Base-by-base conservation (phyloP, 371 early-diverging fungal genomes). In the Entomophthora muscae region DNA sequence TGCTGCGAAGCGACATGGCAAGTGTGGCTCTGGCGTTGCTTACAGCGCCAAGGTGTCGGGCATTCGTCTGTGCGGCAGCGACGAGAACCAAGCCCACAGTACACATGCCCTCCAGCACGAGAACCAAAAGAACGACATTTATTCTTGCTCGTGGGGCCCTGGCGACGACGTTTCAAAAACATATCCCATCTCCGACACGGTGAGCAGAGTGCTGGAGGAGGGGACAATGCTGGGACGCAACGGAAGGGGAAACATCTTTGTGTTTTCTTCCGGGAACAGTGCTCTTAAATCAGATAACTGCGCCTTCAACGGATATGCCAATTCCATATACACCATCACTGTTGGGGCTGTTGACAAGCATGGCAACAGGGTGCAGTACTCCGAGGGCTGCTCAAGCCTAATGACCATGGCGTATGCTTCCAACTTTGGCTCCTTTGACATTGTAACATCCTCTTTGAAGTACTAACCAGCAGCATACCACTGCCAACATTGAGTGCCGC, bases 181-280 rank as follows among this genome's bases (percentile, higher is more conserved):
- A 66, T 91, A 93, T 61, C 92, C 85, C 0, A 95, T 17, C 17
- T 42, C 42, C 42, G 10, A 5, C 42, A 42, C 42, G 17, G 42
- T 42, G 5, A 68, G 72, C 32, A 79, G 86, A 0, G 83, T 89
- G 76, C 93, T 93, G 68, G 94, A 85, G 0, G 96, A 95, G 2
- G 78, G 81, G 12, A 75, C 78, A 7, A 75, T 90, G 0, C 82
- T 92, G 10, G 96, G 98, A 0, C 79, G 98, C 30, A 74, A 67
- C 0, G 95, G 95, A 1, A 80, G 83, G 56, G 96, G 98, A 1
- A 85, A 86, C 0, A 75, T 97, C 7, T 97, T 76, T 69, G 93
- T 97, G 2, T 94, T 96, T 77, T 96, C 96, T 12, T 83, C 91
- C 3, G 98, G 98, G 3, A 97, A 97, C 66, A 96, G 98, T 2